Evolutionary conservation across 805 yeast genomes (phyloP).

Genomic region (Maudiozyma saulgeensis): DNA sequence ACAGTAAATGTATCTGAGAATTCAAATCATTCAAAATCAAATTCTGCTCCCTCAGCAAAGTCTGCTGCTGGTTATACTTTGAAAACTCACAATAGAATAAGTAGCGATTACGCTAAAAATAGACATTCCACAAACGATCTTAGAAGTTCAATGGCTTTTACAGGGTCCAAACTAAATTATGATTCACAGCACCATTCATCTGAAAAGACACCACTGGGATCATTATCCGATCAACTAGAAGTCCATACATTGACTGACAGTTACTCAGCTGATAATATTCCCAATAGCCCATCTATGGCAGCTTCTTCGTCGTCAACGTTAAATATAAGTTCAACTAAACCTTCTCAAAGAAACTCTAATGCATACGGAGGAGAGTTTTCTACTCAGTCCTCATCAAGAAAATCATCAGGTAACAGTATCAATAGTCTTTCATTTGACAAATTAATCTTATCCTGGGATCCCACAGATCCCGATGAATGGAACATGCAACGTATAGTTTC

Average conservation of each 20-base stretch:
- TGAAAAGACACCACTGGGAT: neutral
- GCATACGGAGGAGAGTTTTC: neutral
- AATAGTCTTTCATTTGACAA: slow-evolving; percentile 21
- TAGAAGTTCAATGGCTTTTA: slow-evolving; percentile 1
- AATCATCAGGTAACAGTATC: slow-evolving; percentile 20
- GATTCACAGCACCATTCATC: neutral
- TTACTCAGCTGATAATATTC: neutral
- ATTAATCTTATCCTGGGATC: slow-evolving; percentile 38
- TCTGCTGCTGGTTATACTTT: neutral
- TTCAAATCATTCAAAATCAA: neutral
- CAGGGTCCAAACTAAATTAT: neutral
- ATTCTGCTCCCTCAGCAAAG: neutral
- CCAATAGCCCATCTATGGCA: too few relatives aligned
- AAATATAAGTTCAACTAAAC: neutral
- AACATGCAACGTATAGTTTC: slow-evolving; percentile 50
- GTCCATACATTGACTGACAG: slow-evolving; percentile 3
- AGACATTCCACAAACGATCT: neutral
- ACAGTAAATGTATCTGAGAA: neutral
- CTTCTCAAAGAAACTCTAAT: neutral
- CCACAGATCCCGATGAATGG: slow-evolving; percentile 57
- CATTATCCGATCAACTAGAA: slow-evolving; percentile 4
- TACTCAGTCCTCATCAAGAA: slow-evolving; percentile 9
- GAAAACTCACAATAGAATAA: neutral
- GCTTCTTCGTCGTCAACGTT: neutral
- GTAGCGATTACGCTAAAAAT: neutral